A percentile compares a stretch with the other conserved stretches of the same genome.
phyloP scores from a whole-genome alignment of 192 early-diverging fungal species.

The Phlyctochytrium bullatum region DNA sequence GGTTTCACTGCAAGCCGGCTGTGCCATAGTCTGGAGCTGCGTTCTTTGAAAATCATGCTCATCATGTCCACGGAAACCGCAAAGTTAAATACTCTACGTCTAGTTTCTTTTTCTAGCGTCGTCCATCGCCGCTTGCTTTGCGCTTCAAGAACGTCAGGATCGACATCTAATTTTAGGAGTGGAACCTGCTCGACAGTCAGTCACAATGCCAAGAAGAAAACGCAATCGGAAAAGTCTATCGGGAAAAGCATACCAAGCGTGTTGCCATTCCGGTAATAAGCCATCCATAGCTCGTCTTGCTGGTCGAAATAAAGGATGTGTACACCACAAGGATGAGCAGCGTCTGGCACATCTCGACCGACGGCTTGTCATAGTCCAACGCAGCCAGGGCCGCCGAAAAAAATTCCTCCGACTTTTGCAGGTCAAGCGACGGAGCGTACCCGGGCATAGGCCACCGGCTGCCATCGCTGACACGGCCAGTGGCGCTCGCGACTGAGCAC shows the following conservation, averaged over 20 bases:
- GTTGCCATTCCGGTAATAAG: background rate
- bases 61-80: background rate
- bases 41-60: slow-evolving; percentile 3
- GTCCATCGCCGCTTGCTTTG: background rate
- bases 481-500: background rate
- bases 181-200: no score
- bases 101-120: background rate
- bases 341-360: background rate
- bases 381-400: background rate
- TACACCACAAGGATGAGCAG: background rate
- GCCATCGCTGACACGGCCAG: background rate
- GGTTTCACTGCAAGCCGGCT: background rate
- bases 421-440: background rate
- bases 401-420: background rate
- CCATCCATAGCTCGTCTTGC: background rate
- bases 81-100: background rate
- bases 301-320: background rate
- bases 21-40: background rate
- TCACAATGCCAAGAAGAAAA: no score
- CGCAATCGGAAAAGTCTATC: no score
- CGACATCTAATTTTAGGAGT: slow-evolving; percentile 2
- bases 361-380: background rate
- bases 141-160: background rate
- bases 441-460: background rate
- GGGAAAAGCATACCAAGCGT: no score